Percentiles rank a stretch among this genome's conserved stretches.
These are phyloP conservation scores for Marasmius fiardii DNA, from an alignment of 1,284 basidiomycete genomes.

Conservation along the genomic window DNA sequence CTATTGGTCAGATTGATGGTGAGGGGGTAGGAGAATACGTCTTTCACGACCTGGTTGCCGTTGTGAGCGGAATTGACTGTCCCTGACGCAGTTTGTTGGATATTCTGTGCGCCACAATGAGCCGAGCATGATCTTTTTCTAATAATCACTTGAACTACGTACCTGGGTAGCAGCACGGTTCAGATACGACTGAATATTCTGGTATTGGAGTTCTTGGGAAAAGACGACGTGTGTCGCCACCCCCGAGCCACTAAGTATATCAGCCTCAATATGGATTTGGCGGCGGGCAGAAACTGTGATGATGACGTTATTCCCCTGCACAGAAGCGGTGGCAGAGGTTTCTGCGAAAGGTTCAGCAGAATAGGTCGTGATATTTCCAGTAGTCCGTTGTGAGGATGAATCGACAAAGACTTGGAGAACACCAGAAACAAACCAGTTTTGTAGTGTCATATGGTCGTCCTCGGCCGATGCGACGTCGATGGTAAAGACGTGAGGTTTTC, in stretches of 20 bases:
- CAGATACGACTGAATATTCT: conserved; percentile 53
- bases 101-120: conserved; percentile 36
- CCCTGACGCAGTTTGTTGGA: conserved; percentile 61
- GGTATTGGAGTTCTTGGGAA: conserved; percentile 49
- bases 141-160: conserved; percentile 10
- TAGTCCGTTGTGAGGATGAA: conserved; percentile 57
- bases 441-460: conserved; percentile 56
- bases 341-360: conserved; percentile 55
- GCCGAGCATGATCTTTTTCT: neutral
- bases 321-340: conserved; percentile 46
- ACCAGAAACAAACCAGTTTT: conserved; percentile 79
- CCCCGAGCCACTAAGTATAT: conserved; percentile 58
- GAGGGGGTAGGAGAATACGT: conserved; percentile 64
- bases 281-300: conserved; percentile 54
- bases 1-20: conserved; percentile 59
- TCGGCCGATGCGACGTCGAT: conserved; percentile 75
- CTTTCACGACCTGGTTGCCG: conserved; percentile 45
- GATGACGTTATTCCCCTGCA: conserved; percentile 46
- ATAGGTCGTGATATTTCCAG: conserved; percentile 61
- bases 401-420: conserved; percentile 69
- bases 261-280: conserved; percentile 52
- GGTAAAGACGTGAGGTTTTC: conserved; percentile 61
- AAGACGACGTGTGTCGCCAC: conserved; percentile 49
- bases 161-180: conserved; percentile 51
- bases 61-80: conserved; percentile 58